phyloP scores from a whole-genome alignment of 352 stramenopile genomes.

The Globisporangium nodosum region DNA sequence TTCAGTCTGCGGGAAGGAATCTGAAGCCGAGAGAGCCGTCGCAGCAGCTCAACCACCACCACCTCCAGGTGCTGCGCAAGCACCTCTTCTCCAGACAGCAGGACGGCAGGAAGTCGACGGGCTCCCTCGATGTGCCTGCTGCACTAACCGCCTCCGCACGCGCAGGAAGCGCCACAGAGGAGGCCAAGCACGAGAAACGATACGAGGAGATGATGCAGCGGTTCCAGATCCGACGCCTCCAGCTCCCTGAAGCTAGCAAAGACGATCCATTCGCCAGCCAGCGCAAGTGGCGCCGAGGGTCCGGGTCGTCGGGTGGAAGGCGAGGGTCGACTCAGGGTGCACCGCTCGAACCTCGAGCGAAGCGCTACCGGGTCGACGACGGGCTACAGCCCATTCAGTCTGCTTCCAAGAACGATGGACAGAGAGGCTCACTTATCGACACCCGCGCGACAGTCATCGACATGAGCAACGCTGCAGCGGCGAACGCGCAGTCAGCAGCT shows the following conservation, averaged over 20 bases:
- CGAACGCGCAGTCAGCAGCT: not conserved
- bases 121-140: not conserved
- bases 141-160: not conserved
- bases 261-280: not conserved
- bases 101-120: not conserved
- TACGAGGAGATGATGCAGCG: constrained; percentile 16
- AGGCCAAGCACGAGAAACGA: constrained; percentile 7
- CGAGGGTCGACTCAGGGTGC: not conserved
- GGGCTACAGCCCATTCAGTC: not conserved
- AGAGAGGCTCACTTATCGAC: not conserved
- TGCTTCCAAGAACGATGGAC: not conserved
- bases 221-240: constrained; percentile 7
- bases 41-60: not conserved
- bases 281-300: not conserved
- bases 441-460: not conserved
- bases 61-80: constrained; percentile 1
- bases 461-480: not conserved
- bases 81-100: not conserved
- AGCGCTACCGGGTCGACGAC: not conserved
- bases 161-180: not conserved
- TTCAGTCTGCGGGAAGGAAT: not conserved
- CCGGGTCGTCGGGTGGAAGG: not conserved
- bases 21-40: not conserved
- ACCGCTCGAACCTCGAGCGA: not conserved
- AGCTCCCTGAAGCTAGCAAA: not conserved